Base-by-base conservation (phyloP, 2,329 filamentous ascomycete genomes). In the Beauveria sp. region DNA sequence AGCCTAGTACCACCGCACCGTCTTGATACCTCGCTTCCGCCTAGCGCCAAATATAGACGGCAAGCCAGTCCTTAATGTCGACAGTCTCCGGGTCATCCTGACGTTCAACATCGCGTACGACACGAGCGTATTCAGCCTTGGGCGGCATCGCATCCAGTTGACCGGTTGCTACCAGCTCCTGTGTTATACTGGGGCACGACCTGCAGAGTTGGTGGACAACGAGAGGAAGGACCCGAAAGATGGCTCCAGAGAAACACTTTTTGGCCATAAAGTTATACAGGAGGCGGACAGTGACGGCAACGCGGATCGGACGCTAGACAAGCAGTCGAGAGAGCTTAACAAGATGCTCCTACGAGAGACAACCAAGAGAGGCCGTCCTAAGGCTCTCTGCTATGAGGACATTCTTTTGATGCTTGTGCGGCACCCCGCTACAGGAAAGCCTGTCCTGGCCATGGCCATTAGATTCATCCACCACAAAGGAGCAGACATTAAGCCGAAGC, bases 41-140 rank as follows among this genome's bases (percentile, higher is more conserved):
- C 63, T 70, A 18, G 46, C 63, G 8, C 67, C 63, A 0, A 72
- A 71, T 47, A 65, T 65, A 16, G 24, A 68, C 51, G 56, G 65
- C 18, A 70, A 71, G 62, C 65, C 59, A 20, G 67, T 72, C 6
- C 60, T 69, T 5, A 66, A 66, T 40, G 58, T 63, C 2, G 55
- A 67, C 46, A 64, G 63, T 56, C 58, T 71, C 3, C 51, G 61
- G 20, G 58, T 65, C 6, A 65, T 74, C 18, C 62, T 70, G 1
- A 67, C 51, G 0, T 73, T 72, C 14, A 74, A 73, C 38, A 70
- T 72, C 30, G 54, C 58, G 1, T 73, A 70, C 56, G 51, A 74
- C 50, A 67, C 56, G 0, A 60, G 63, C 18, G 65, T 69, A 45
- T 70, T 71, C 58, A 53, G 59, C 8, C 60, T 43, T 30, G 60